A percentile compares a stretch with the other conserved stretches of the same genome.
These are phyloP conservation scores for Ogataea ramenticola DNA, from an alignment of 805 yeast genomes.

Conservation along the genomic window DNA sequence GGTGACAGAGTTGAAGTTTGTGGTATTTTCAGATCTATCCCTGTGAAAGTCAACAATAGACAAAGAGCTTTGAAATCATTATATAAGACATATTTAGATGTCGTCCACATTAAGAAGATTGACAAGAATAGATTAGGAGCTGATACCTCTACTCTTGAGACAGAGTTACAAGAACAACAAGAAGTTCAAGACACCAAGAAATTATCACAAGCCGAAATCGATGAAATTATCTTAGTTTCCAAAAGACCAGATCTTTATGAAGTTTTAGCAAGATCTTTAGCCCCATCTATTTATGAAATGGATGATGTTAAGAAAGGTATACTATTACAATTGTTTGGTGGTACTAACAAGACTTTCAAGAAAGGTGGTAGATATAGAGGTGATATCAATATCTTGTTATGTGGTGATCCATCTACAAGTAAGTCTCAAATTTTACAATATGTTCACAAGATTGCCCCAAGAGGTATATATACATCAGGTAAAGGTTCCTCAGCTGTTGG, in stretches of 20 bases:
- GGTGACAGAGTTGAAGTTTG: slow-evolving; percentile 96
- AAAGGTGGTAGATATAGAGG: slow-evolving; percentile 97
- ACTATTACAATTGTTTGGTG: slow-evolving; percentile 87
- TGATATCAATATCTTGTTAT: slow-evolving; percentile 81
- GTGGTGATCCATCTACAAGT: slow-evolving; percentile 98
- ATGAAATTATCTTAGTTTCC: slow-evolving; percentile 52
- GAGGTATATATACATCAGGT: slow-evolving; percentile 97
- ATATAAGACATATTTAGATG: slow-evolving; percentile 91
- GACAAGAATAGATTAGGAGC: slow-evolving; percentile 76
- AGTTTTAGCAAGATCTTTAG: slow-evolving; percentile 78
- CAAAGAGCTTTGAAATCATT: slow-evolving; percentile 78
- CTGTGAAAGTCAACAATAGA: slow-evolving; percentile 80
- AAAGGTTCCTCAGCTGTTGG: slow-evolving; percentile 99
- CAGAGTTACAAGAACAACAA: slow-evolving; percentile 48
- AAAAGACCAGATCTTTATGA: slow-evolving; percentile 77
- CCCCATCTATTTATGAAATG: slow-evolving; percentile 95
- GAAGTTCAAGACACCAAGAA: slow-evolving; percentile 74
- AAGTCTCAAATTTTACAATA: slow-evolving; percentile 92
- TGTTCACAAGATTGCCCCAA: slow-evolving; percentile 95
- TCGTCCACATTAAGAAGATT: slow-evolving; percentile 83
- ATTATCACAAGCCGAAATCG: slow-evolving; percentile 63
- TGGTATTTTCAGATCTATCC: slow-evolving; percentile 88
- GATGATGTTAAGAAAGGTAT: slow-evolving; percentile 97
- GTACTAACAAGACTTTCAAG: slow-evolving; percentile 78
- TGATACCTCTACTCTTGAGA: slow-evolving; percentile 65